Percentiles rank a stretch among this genome's conserved stretches.
Evolutionary conservation across 2,329 filamentous ascomycete genomes (phyloP).

Genomic region (Botryotinia narcissicola): DNA sequence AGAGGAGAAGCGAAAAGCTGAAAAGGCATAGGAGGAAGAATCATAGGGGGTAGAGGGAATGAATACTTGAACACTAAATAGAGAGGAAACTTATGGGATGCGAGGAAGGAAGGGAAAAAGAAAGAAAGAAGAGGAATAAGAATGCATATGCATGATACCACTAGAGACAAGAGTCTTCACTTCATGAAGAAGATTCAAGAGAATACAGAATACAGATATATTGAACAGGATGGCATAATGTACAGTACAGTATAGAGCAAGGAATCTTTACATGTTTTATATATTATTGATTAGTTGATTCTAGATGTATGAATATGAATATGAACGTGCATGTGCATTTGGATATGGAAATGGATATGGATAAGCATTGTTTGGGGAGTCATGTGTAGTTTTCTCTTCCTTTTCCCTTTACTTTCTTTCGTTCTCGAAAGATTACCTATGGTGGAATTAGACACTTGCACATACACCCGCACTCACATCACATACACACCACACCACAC

Average conservation of each 20-base stretch:
- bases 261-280: background rate
- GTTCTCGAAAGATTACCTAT: background rate
- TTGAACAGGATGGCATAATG: background rate
- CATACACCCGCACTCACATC: background rate
- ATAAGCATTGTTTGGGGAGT: background rate
- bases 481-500: background rate
- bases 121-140: background rate
- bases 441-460: background rate
- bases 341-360: background rate
- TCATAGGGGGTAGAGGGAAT: background rate
- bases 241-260: background rate
- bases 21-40: background rate
- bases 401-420: background rate
- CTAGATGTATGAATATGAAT: background rate
- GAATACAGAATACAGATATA: background rate
- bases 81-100: background rate
- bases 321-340: background rate
- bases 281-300: background rate
- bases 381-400: background rate
- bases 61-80: background rate
- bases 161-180: background rate
- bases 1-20: background rate
- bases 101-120: too few relatives aligned
- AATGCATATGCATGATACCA: constrained; percentile 2
- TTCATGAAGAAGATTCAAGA: background rate